These are phyloP conservation scores for Cryphonectria carpinicola DNA, from an alignment of 2,329 filamentous ascomycete genomes.

Conservation along the genomic window DNA sequence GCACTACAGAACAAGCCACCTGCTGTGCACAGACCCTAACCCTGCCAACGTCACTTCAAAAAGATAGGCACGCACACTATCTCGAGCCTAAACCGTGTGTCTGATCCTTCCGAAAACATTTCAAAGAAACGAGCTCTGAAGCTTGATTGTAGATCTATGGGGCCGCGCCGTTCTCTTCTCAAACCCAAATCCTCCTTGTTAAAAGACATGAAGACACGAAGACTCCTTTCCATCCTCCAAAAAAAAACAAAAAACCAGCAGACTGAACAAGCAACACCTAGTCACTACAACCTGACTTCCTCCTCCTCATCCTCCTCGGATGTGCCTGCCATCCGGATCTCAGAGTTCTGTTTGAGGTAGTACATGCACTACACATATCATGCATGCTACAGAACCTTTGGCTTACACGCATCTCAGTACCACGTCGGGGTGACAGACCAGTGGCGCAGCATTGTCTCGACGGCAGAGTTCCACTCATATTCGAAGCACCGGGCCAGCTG, in stretches of 20 bases:
- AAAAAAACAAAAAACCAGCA: too few species aligned
- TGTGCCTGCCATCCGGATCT: conserved; percentile 3
- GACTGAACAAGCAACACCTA: background rate
- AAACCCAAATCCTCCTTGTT: background rate
- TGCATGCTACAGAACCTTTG: background rate
- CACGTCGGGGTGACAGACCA: conserved; percentile 66
- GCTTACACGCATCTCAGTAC: conserved; percentile 41
- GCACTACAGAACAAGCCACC: background rate
- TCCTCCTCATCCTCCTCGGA: background rate
- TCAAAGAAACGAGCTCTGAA: background rate
- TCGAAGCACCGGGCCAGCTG: conserved; percentile 66
- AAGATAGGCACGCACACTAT: background rate
- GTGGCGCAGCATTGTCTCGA: conserved; percentile 69
- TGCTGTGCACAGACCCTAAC: conserved; percentile 10
- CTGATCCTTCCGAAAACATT: background rate
- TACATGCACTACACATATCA: background rate
- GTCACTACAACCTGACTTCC: background rate
- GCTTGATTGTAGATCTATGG: background rate
- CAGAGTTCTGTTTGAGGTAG: background rate
- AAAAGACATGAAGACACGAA: background rate
- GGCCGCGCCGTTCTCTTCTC: background rate
- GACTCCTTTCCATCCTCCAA: background rate
- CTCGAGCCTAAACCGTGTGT: background rate
- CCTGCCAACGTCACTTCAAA: conserved; percentile 15
- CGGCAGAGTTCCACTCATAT: conserved; percentile 68